A percentile compares a stretch with the other conserved stretches of the same genome.
Conservation (phyloP, 192 early-diverging fungal species). For the Backusella luteola region DNA sequence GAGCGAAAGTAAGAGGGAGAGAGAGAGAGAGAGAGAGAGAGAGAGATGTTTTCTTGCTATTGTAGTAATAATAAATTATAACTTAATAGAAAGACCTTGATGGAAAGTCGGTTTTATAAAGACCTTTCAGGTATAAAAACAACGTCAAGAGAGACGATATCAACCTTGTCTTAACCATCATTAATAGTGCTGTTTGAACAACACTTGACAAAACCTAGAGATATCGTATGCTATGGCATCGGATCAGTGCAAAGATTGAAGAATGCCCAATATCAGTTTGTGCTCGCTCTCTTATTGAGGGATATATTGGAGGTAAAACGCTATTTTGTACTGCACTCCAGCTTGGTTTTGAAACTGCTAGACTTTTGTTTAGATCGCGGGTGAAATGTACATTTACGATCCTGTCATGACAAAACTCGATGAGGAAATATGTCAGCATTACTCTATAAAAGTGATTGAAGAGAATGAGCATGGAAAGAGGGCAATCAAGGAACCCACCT, state of each 20-base stretch:
- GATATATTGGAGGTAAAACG: conserved; percentile 25
- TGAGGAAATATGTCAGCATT: conserved; percentile 23
- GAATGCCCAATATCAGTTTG: conserved; percentile 39
- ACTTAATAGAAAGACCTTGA: conserved; percentile 1
- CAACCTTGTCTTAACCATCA: background rate
- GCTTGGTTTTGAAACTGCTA: background rate
- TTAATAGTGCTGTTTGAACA: conserved; percentile 16
- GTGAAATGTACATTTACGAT: conserved; percentile 35
- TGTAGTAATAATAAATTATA: background rate
- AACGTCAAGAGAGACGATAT: background rate
- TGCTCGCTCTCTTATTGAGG: conserved; percentile 22
- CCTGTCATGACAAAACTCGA: conserved; percentile 37
- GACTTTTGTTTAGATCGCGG: conserved; percentile 14
- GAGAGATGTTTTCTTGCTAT: background rate
- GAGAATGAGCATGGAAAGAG: conserved; percentile 32
- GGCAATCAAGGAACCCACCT: conserved; percentile 15
- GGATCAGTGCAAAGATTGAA: conserved; percentile 38
- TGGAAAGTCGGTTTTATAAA: conserved; percentile 22
- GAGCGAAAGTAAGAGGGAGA: conserved; percentile 16
- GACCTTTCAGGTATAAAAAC: conserved; percentile 7
- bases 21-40: background rate
- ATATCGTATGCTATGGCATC: conserved; percentile 41
- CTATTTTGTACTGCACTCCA: background rate
- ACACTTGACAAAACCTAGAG: conserved; percentile 10
- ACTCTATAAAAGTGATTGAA: conserved; percentile 24